Evolutionary conservation across 768 basidiomycete species (phyloP).

Genomic region (Podaxis pistillaris): DNA sequence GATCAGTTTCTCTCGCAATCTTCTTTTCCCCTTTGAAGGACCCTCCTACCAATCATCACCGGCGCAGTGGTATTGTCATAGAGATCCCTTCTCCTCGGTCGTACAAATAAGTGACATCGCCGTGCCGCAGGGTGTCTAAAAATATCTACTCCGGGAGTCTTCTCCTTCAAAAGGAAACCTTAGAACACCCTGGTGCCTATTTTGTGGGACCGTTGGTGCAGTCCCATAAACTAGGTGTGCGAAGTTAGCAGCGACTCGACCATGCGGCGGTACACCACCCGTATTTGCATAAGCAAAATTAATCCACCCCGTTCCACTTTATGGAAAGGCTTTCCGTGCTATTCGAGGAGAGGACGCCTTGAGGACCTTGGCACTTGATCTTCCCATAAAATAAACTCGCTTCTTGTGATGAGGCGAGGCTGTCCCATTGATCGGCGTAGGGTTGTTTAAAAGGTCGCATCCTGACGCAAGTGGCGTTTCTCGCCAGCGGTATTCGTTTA

Average conservation of each 20-base stretch:
- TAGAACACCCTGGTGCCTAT: not conserved
- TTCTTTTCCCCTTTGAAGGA: not conserved
- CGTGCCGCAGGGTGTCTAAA: not conserved
- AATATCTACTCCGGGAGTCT: not conserved
- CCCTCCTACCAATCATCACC: not conserved
- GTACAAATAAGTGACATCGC: not conserved
- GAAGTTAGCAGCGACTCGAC: not conserved
- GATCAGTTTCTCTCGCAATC: not conserved
- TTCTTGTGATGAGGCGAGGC: not conserved
- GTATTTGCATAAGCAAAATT: not conserved
- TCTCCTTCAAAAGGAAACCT: not conserved
- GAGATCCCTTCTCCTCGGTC: not conserved
- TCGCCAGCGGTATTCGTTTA: not conserved
- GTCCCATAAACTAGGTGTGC: slow-evolving; percentile 2
- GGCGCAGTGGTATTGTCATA: not conserved
- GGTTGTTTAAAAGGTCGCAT: not conserved
- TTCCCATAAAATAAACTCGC: not conserved
- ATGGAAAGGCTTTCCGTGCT: slow-evolving; percentile 10
- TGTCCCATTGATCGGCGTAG: not conserved
- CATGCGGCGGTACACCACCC: not conserved
- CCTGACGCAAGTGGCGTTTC: not conserved
- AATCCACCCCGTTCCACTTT: not conserved
- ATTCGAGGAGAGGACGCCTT: not conserved
- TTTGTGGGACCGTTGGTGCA: not conserved
- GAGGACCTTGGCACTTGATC: not conserved